Evolutionary conservation across 371 early-diverging fungal genomes (phyloP).

Genomic region (Phascolomyces articulosus): DNA sequence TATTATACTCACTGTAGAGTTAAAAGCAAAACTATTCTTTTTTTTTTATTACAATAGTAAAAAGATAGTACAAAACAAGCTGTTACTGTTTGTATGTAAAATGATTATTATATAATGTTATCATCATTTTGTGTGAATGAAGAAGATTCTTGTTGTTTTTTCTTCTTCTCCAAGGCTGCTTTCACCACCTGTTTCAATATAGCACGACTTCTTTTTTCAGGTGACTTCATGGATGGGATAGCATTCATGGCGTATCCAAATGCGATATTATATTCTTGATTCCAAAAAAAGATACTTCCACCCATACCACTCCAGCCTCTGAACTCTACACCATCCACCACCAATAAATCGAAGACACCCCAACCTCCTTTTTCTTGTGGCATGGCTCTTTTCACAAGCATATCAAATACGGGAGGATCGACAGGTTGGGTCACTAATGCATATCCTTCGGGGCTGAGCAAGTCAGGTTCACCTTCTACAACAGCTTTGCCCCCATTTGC

Average conservation of each 20-base stretch:
- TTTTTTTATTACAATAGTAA: too few relatives aligned
- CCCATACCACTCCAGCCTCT: slow-evolving; percentile 51
- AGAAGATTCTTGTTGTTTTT: too few relatives aligned
- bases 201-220: slow-evolving; percentile 8
- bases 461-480: slow-evolving; percentile 41
- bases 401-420: slow-evolving; percentile 7
- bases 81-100: too few relatives aligned
- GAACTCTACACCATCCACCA: slow-evolving; percentile 12
- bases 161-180: background rate
- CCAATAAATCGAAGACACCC: background rate
- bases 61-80: too few relatives aligned
- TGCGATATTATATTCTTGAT: slow-evolving; percentile 52
- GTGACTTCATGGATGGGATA: slow-evolving; percentile 31
- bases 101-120: too few relatives aligned
- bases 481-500: slow-evolving; percentile 65
- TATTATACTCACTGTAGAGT: too few relatives aligned
- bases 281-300: slow-evolving; percentile 61
- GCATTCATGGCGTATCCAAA: slow-evolving; percentile 53
- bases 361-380: slow-evolving; percentile 14
- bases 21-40: too few relatives aligned
- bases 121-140: too few relatives aligned
- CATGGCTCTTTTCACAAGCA: background rate
- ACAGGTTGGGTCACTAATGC: slow-evolving; percentile 22
- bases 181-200: slow-evolving; percentile 4
- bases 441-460: slow-evolving; percentile 31